Percentiles rank a stretch among this genome's conserved stretches.
These are phyloP conservation scores for Globisporangium recalcitrans DNA, from an alignment of 352 stramenopile species.

Conservation along the genomic window DNA sequence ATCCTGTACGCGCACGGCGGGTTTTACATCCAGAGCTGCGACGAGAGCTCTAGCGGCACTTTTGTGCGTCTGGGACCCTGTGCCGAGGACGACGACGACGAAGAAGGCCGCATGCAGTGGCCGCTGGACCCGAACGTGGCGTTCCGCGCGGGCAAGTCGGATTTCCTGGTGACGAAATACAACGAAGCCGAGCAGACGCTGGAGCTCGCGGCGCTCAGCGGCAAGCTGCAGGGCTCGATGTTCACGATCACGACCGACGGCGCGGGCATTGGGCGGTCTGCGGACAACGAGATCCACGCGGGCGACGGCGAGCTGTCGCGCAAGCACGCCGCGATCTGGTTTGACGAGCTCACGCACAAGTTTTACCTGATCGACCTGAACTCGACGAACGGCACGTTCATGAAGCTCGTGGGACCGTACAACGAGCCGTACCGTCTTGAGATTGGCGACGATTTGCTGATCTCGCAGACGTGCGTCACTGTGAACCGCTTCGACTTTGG, in stretches of 20 bases:
- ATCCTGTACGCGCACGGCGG: conserved; percentile 49
- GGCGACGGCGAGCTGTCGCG: conserved; percentile 94
- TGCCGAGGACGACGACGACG: conserved; percentile 23
- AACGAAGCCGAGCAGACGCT: conserved; percentile 49
- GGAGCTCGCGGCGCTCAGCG: conserved; percentile 49
- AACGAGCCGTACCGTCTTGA: conserved; percentile 89
- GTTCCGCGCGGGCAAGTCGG: conserved; percentile 78
- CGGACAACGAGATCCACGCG: conserved; percentile 90
- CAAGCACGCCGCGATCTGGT: conserved; percentile 92
- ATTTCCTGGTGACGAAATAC: conserved; percentile 64
- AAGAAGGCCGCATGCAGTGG: conserved; percentile 75
- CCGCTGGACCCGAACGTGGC: conserved; percentile 49
- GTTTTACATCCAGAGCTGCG: conserved; percentile 62
- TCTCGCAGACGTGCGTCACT: conserved; percentile 94
- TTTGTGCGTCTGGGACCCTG: conserved; percentile 59
- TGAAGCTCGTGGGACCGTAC: conserved; percentile 93
- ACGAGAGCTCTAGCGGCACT: conserved; percentile 47
- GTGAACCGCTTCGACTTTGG: conserved; percentile 97
- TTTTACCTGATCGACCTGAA: conserved; percentile 86
- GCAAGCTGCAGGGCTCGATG: conserved; percentile 58
- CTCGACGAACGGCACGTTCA: conserved; percentile 93
- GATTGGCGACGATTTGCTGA: conserved; percentile 94
- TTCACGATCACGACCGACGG: conserved; percentile 87
- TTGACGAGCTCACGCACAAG: conserved; percentile 67
- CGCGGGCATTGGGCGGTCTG: conserved; percentile 77